These are phyloP conservation scores for Colletotrichum sp. DNA, from an alignment of 2,329 filamentous ascomycete species.

Conservation along the genomic window DNA sequence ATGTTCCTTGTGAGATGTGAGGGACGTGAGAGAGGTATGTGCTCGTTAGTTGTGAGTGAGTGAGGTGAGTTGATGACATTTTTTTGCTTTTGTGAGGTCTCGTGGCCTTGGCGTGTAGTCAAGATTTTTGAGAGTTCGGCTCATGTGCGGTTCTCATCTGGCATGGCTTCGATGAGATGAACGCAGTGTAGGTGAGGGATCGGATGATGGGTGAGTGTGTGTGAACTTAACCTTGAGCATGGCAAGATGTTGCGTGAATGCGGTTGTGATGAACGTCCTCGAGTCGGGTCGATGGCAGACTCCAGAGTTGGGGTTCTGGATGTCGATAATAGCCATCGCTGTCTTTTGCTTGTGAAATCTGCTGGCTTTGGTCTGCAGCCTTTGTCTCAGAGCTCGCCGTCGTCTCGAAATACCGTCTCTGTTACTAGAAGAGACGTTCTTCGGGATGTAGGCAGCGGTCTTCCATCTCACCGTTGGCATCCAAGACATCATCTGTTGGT, in stretches of 20 bases:
- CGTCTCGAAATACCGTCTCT: fast-evolving
- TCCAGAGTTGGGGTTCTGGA: neutral
- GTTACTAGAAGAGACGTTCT: neutral
- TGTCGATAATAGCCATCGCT: too few relatives aligned
- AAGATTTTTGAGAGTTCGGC: neutral
- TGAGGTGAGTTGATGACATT: neutral
- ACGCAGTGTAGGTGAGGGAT: neutral
- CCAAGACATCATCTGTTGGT: neutral
- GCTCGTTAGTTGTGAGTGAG: neutral
- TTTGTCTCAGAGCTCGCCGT: neutral
- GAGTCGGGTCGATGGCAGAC: neutral
- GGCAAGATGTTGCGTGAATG: neutral
- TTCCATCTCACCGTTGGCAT: neutral
- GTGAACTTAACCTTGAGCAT: neutral
- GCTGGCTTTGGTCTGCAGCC: neutral
- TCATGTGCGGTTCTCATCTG: neutral
- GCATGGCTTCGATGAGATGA: neutral
- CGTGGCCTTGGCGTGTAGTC: neutral
- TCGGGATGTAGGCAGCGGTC: neutral
- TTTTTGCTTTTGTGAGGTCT: neutral
- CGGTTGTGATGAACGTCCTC: neutral
- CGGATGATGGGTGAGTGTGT: neutral
- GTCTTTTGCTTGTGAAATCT: neutral
- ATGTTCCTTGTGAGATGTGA: neutral
- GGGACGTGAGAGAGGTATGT: neutral